Percentiles rank a stretch among this genome's conserved stretches.
Conservation (phyloP, 768 basidiomycete genomes). For the Leccinum subtestaceum region DNA sequence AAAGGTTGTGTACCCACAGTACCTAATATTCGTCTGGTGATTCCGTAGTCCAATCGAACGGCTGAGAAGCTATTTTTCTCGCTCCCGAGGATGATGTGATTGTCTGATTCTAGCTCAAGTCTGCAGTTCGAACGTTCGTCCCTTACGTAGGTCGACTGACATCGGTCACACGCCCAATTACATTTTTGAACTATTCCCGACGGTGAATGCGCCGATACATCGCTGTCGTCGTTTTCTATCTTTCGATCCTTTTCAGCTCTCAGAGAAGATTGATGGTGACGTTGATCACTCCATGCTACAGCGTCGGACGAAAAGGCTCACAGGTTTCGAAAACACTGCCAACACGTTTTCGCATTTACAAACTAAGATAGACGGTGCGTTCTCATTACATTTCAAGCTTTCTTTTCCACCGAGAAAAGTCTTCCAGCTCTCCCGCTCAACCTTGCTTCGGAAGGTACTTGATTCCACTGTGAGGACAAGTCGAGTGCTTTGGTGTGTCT, state of each 20-base stretch:
- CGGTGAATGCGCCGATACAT: too few species aligned
- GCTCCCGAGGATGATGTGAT: neutral
- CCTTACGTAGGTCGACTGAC: too few species aligned
- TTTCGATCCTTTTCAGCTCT: too few species aligned
- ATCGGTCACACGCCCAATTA: too few species aligned
- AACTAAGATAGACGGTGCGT: neutral
- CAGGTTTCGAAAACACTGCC: neutral
- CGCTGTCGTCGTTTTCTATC: too few species aligned
- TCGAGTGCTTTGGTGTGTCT: constrained; percentile 54
- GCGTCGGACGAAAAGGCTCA: too few species aligned
- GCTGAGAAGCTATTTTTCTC: too few species aligned
- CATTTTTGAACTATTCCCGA: too few species aligned
- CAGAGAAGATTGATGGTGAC: too few species aligned
- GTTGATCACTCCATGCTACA: too few species aligned
- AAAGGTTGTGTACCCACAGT: too few species aligned
- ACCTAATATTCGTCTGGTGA: neutral
- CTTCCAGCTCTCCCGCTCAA: constrained; percentile 1
- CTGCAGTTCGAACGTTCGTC: neutral
- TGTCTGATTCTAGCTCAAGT: too few species aligned
- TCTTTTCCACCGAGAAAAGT: neutral
- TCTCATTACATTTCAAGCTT: neutral
- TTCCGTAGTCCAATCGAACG: neutral
- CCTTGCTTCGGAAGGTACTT: constrained; percentile 53
- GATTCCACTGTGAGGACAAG: constrained; percentile 57
- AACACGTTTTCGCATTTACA: neutral